Percentiles rank a stretch among this genome's conserved stretches.
phyloP scores from a whole-genome alignment of 2,329 filamentous ascomycete genomes.

The Paecilomyces niveus region DNA sequence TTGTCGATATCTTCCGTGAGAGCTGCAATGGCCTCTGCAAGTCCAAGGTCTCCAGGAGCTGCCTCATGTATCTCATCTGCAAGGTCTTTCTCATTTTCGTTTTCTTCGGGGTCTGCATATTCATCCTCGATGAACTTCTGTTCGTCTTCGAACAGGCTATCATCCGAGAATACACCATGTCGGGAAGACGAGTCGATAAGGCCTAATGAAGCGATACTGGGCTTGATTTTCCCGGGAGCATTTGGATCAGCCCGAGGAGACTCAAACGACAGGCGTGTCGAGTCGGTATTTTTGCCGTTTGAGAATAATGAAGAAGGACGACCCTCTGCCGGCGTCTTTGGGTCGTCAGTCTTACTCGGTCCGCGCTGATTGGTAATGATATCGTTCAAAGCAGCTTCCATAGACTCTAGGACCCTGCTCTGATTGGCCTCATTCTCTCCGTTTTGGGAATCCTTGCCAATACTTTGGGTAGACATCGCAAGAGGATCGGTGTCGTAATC shows the following conservation, averaged over 20 bases:
- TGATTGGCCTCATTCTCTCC: slow-evolving; percentile 52
- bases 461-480: slow-evolving; percentile 67
- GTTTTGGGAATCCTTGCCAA: slow-evolving; percentile 63
- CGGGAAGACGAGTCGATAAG: slow-evolving; percentile 81
- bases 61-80: slow-evolving; percentile 87
- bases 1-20: slow-evolving; percentile 90
- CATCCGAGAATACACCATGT: slow-evolving; percentile 86
- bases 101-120: slow-evolving; percentile 62
- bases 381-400: slow-evolving; percentile 84
- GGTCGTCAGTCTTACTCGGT: slow-evolving; percentile 27
- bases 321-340: slow-evolving; percentile 25
- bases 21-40: slow-evolving; percentile 84
- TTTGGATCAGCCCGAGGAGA: slow-evolving; percentile 38
- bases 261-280: slow-evolving; percentile 58
- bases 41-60: slow-evolving; percentile 83
- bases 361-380: slow-evolving; percentile 76
- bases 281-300: slow-evolving; percentile 51
- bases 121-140: slow-evolving; percentile 76
- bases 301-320: slow-evolving; percentile 44
- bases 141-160: slow-evolving; percentile 88
- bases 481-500: slow-evolving; percentile 66
- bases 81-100: slow-evolving; percentile 52
- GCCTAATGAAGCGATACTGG: slow-evolving; percentile 84
- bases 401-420: slow-evolving; percentile 76
- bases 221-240: slow-evolving; percentile 54